Evolutionary conservation across 2,329 filamentous ascomycete species (phyloP), one percentile per base, ranked within the genome.

Genomic region (Biscogniauxia mediterranea): DNA sequence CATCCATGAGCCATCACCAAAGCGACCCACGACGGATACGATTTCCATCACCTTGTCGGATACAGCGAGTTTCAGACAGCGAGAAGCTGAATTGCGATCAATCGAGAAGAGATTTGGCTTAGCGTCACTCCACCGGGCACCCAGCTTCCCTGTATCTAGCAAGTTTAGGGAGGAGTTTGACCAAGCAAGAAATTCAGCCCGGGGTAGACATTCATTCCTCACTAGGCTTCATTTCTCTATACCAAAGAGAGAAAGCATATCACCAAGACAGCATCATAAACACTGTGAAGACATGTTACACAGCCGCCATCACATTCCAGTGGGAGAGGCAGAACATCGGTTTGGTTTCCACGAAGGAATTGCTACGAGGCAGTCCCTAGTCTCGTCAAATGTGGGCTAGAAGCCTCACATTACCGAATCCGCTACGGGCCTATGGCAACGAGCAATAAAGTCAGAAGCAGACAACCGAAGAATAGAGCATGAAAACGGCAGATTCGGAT

Each of bases 101-200:
- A 75, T 81, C 20, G 71, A 78, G 57, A 76, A 76, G 59, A 73
- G 78, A n/a, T 80, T 81, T 56, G 72, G 73, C 13, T 66, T 75
- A n/a, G 68, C 71, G 5, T 60, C 75, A 1, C 54, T 72, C 15
- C 71, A 70, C 2, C 74, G 69, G 26, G 73, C 73, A 42, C 69
- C 67, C 2, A 68, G 68, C 1, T 57, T 63, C n/a, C 71, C 69
- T 11, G 60, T 76, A 1, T 64, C 64, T 53, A 80, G 77, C 63
- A 78, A 72, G 20, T 82, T 81, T 65, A 72, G 67, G 9, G 79
- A 82, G 61, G 73, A 79, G 5, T 76, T 80, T 55, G 66, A 74
- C 17, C 66, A 68, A 5, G 52, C 64, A 6, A 65, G 60, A 52
- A 26, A 61, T 15, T 57, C 61, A 21, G 57, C 28, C 26, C 61